Conservation (phyloP, 2,329 filamentous ascomycete genomes). For the Endothia cerciana region DNA sequence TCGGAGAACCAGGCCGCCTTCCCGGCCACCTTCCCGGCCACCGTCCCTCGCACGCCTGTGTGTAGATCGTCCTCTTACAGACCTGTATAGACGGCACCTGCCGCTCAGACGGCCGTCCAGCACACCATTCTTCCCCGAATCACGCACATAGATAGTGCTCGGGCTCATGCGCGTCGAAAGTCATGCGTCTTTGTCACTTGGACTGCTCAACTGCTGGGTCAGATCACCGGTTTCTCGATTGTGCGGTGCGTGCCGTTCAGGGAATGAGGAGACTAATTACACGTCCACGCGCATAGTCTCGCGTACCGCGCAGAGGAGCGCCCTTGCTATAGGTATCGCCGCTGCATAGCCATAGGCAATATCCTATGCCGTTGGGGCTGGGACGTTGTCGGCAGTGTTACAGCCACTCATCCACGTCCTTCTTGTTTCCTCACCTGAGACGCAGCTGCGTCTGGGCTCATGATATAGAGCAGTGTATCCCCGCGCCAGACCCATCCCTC, state of each 20-base stretch:
- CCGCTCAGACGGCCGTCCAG: not conserved
- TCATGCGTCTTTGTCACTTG: not conserved
- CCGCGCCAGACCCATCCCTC: not conserved
- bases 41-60: not conserved
- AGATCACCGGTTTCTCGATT: not conserved
- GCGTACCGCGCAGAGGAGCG: no score
- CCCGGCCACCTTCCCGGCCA: not conserved
- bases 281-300: no score
- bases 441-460: not conserved
- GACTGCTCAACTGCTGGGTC: not conserved
- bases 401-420: not conserved
- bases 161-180: not conserved
- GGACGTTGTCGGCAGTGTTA: not conserved
- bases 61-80: not conserved
- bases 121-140: not conserved
- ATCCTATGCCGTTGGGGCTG: not conserved
- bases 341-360: not conserved
- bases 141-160: not conserved
- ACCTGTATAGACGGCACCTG: not conserved
- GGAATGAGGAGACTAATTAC: no score
- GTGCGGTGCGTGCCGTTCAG: no score
- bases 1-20: not conserved
- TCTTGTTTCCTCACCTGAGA: not conserved
- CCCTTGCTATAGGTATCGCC: not conserved
- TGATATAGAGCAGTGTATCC: not conserved